Base-by-base conservation (phyloP, 2,329 filamentous ascomycete species). In the Hypoxylon sp. region DNA sequence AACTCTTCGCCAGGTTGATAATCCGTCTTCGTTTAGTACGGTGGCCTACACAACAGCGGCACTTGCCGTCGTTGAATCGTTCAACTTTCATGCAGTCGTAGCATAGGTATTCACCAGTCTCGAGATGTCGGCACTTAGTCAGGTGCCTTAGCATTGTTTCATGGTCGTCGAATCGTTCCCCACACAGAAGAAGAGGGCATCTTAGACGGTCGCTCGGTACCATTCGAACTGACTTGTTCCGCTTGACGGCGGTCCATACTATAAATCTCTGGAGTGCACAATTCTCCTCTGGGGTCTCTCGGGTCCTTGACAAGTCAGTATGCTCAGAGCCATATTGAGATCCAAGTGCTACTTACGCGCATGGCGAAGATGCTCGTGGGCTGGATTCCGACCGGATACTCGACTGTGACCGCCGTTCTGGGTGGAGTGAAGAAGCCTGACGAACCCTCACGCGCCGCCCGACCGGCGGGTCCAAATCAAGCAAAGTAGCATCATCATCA, bases 81-180 rank as follows among this genome's bases (percentile, higher is more conserved):
- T 88, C 86, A 62, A 84, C 79, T 72, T 81, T 82, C 74, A 80
- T 83, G 73, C 86, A 87, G 40, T 87, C 83, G 73, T 85, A 88
- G 74, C 86, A 89, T 80, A 85, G 83, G 71, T 88, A 88, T 79
- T 88, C 84, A 64, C 85, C 84, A 2, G 81, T 81, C 27, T 80
- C 75, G 33, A 88, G 81, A 73, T 85, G 80, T 31, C 81, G 78
- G 73, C 86, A 88, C 42, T 76, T 77, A 64, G 84, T 82, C 8
- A 88, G 78, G 69, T 88, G 86, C 72, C 81, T 82, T 55, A 88
- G 80, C 86, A 88, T 86, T 63, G 80, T 69, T 75, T 88, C 86
- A 72, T 88, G 86, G 75, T 83, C 81, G 14, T 80, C 75, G 74
- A 87, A 87, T 7, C 78, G 82, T 71, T 83, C 82, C 49, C 82